A percentile compares a stretch with the other conserved stretches of the same genome.
Evolutionary conservation across 371 early-diverging fungal species (phyloP).

Genomic region (Rhizopus sp.): DNA sequence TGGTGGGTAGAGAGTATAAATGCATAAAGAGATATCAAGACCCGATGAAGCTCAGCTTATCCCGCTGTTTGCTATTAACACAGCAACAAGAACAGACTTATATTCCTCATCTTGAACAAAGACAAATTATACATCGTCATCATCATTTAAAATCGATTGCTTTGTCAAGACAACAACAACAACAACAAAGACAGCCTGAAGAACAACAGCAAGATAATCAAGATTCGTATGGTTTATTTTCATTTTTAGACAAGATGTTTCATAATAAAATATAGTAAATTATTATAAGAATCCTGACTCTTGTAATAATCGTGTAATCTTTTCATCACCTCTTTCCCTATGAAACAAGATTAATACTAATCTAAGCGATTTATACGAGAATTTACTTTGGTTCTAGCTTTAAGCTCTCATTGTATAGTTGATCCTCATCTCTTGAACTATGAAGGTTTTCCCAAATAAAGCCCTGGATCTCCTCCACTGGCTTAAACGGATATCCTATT

Average conservation of each 20-base stretch:
- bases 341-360: neutral
- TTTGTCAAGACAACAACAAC: conserved; percentile 10
- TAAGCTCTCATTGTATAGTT: conserved; percentile 71
- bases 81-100: neutral
- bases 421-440: conserved; percentile 66
- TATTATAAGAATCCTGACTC: conserved; percentile 83
- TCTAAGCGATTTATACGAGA: neutral
- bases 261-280: neutral
- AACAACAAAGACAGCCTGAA: neutral
- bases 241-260: conserved; percentile 14
- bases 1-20: conserved; percentile 46
- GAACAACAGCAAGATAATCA: conserved; percentile 1
- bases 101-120: conserved; percentile 23
- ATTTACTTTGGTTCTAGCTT: conserved; percentile 68
- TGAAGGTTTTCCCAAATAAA: conserved; percentile 70
- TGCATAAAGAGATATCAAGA: conserved; percentile 38
- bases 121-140: conserved; percentile 23
- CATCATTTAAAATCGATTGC: conserved; percentile 25
- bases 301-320: conserved; percentile 79
- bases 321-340: conserved; percentile 88
- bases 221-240: neutral
- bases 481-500: conserved; percentile 74
- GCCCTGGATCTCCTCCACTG: conserved; percentile 81
- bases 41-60: conserved; percentile 43
- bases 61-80: conserved; percentile 24